phyloP scores from a whole-genome alignment of 352 stramenopile species.

The Phytophthora ramorum region DNA sequence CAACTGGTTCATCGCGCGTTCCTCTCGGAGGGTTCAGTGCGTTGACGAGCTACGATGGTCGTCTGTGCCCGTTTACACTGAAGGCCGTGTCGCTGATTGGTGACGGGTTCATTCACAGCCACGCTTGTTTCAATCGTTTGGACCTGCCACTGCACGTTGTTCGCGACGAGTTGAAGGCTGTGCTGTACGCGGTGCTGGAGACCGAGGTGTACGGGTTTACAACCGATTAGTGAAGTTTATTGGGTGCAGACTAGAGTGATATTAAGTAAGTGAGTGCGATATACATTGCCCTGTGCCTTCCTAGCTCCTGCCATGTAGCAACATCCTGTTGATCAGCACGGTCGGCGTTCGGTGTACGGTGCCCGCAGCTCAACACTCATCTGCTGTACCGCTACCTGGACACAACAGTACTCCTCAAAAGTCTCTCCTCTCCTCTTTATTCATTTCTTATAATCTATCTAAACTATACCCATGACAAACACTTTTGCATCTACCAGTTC shows the following conservation, averaged over 20 bases:
- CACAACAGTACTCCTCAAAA: slow-evolving; percentile 6
- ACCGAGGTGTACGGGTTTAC: slow-evolving; percentile 71
- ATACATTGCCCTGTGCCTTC: too few relatives aligned
- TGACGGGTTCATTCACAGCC: slow-evolving; percentile 53
- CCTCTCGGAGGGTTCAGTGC: slow-evolving; percentile 54
- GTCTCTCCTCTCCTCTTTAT: background rate
- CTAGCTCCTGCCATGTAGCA: too few relatives aligned
- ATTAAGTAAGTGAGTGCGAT: too few relatives aligned
- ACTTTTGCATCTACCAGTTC: slow-evolving; percentile 4
- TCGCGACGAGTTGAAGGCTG: slow-evolving; percentile 71
- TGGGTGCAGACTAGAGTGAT: too few relatives aligned
- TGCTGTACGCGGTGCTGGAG: slow-evolving; percentile 56
- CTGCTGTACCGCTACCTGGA: slow-evolving; percentile 1
- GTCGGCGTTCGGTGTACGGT: too few relatives aligned
- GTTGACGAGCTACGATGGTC: slow-evolving; percentile 61
- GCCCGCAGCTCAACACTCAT: slow-evolving; percentile 17
- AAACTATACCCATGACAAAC: slow-evolving; percentile 14
- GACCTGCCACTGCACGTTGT: slow-evolving; percentile 94
- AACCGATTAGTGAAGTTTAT: slow-evolving; percentile 24
- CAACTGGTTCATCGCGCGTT: slow-evolving; percentile 62
- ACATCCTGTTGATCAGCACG: too few relatives aligned
- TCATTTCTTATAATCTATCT: background rate
- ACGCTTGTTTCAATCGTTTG: slow-evolving; percentile 85
- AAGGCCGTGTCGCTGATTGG: slow-evolving; percentile 42
- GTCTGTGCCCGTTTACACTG: slow-evolving; percentile 56